Base-by-base conservation (phyloP, 371 early-diverging fungal genomes). In the Mortierella sp. region DNA sequence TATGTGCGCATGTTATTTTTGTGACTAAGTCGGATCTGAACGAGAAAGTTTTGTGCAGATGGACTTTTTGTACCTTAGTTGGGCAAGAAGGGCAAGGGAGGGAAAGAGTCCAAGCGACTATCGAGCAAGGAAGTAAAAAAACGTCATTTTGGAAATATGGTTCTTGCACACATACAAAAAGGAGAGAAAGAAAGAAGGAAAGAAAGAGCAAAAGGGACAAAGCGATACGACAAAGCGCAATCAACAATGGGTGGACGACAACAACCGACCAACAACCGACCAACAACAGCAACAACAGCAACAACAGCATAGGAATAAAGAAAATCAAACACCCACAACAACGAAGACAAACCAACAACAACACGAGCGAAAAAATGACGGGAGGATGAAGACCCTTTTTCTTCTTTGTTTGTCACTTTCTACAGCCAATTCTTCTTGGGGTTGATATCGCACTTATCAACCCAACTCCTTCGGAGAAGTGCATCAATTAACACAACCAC, bases 101-200 rank as follows among this genome's bases (percentile, higher is more conserved):
- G 27, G 16, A 58, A 58, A 5, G 12, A 32, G 60, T 58, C 60
- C 60, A 58, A 29, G 32, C 60, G 60, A 58, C 60, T 0, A 58
- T 4, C 29, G 58, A 58, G 12, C 14, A 60, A 29, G 29, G 60
- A 27, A n/a, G 56, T 11, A 1, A 60, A 29, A 60, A 55, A 60
- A 60, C 60, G 60, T 60, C 60, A 60, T 60, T 60, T 60, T 16
- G 32, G 60, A 60, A 60, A 16, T 32, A 60, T 60, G 60, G 60
- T 32, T 60, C 60, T 60, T 60, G 60, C 32, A 0, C 3, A 44
- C 44, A 44, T 1, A 44, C 11, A 11, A 11, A 4, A 12, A 4
- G 4, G 27, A 29, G 56, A 10, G 56, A 10, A 58, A 58, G 60
- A 18, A 48, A 32, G 32, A 35, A 48, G 48, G 48, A 48, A 48